Percentiles rank a stretch among this genome's conserved stretches.
Conservation (phyloP, 2,329 filamentous ascomycete genomes). For the Neocatenulostroma microsporum region DNA sequence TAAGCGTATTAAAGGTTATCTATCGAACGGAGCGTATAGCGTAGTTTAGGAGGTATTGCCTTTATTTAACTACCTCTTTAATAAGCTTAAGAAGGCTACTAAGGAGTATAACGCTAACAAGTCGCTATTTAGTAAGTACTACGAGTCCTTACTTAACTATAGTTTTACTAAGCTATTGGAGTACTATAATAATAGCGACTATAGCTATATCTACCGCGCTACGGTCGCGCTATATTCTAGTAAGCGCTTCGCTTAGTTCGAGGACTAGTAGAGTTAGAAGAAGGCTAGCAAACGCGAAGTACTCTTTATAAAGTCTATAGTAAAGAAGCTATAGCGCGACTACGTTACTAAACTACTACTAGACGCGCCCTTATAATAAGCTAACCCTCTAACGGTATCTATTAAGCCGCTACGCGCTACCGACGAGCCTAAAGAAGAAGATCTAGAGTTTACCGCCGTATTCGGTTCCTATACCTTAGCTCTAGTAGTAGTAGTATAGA, state of each 20-base stretch:
- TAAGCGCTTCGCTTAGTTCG: slow-evolving; percentile 1
- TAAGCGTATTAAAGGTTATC: slow-evolving; percentile 4
- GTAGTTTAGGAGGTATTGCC: slow-evolving; percentile 5
- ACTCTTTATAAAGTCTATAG: neutral
- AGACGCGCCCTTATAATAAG: too few species aligned
- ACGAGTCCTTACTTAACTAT: neutral
- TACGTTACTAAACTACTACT: neutral
- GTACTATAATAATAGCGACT: slow-evolving; percentile 4
- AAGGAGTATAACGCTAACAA: neutral
- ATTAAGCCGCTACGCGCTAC: too few species aligned
- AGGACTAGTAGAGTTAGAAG: neutral
- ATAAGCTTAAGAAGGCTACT: neutral
- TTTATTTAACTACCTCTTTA: slow-evolving; percentile 7
- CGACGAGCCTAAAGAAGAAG: too few species aligned
- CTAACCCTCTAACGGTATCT: too few species aligned
- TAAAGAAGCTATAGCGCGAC: neutral
- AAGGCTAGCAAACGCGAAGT: neutral
- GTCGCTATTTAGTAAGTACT: slow-evolving; percentile 4
- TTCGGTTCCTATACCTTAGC: neutral
- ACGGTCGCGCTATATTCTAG: slow-evolving; percentile 2
- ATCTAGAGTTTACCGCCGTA: neutral
- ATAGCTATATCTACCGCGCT: slow-evolving; percentile 1
- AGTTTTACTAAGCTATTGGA: slow-evolving; percentile 6
- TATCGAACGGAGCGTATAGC: slow-evolving; percentile 1
- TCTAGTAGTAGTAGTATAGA: neutral